Percentiles rank a stretch among this genome's conserved stretches.
phyloP scores from a whole-genome alignment of 169 alveolate species.

The Cryptosporidium canis region DNA sequence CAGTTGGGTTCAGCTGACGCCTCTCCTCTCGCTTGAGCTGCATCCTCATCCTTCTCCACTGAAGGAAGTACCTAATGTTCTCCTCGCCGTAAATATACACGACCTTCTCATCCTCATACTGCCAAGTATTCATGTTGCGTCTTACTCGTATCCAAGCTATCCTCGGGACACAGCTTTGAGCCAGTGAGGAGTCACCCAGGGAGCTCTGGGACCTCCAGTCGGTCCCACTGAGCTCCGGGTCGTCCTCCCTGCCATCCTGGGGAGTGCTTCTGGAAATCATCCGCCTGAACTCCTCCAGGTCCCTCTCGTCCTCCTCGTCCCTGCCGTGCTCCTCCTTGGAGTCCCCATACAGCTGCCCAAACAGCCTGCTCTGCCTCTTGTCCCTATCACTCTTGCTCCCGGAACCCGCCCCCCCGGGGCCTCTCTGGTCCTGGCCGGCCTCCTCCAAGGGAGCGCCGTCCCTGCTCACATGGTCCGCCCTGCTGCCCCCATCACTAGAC shows the following conservation, averaged over 20 bases:
- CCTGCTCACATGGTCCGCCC: not conserved
- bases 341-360: not conserved
- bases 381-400: not conserved
- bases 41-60: slow-evolving; percentile 83
- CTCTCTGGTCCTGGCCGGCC: not conserved
- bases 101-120: slow-evolving; percentile 82
- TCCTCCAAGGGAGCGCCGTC: not conserved
- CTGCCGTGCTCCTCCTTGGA: not conserved
- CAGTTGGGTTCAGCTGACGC: slow-evolving; percentile 67
- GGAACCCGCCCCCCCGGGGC: not conserved
- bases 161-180: slow-evolving; percentile 81
- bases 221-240: not conserved
- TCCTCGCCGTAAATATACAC: slow-evolving; percentile 86
- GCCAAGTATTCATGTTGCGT: slow-evolving; percentile 80
- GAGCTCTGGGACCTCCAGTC: not conserved
- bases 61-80: slow-evolving; percentile 78
- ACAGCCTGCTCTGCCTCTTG: not conserved
- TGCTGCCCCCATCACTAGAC: not conserved
- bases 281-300: slow-evolving; percentile 49
- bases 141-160: slow-evolving; percentile 85
- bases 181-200: not conserved
- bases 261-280: slow-evolving; percentile 28
- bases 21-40: slow-evolving; percentile 75
- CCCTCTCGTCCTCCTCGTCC: slow-evolving; percentile 66
- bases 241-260: slow-evolving; percentile 1